Evolutionary conservation across 73 alveolate species (phyloP).

Genomic region (Paramecium biaurelia): DNA sequence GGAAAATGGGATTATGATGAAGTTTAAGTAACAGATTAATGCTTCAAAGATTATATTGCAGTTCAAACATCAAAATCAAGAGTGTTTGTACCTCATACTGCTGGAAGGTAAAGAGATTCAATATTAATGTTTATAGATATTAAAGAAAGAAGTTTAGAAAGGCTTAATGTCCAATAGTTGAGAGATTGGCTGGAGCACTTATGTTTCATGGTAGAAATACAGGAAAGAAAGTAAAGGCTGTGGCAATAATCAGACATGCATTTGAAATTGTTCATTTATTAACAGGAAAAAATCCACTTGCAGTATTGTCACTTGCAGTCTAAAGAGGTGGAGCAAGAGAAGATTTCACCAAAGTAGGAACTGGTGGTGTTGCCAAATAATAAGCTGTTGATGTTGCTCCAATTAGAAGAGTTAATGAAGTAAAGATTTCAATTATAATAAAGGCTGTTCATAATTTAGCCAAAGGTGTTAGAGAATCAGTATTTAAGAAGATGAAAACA

Average conservation of each 20-base stretch:
- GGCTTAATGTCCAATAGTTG: constrained; percentile 98
- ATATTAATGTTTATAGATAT: constrained; percentile 67
- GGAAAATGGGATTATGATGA: constrained; percentile 92
- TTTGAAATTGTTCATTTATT: constrained; percentile 95
- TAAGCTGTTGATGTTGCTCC: constrained; percentile 99
- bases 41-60: constrained; percentile 89
- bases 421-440: not conserved
- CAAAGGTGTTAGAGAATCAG: constrained; percentile 96
- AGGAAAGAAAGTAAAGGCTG: constrained; percentile 98
- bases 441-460: constrained; percentile 94
- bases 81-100: constrained; percentile 97
- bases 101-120: constrained; percentile 79
- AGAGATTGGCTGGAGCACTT: constrained; percentile 93
- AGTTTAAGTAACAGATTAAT: constrained; percentile 77
- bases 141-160: constrained; percentile 96
- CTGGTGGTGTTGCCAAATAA: constrained; percentile 99
- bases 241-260: constrained; percentile 97
- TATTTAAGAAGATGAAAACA: constrained; percentile 98
- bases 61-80: constrained; percentile 74
- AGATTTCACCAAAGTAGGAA: constrained; percentile 99
- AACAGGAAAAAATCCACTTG: constrained; percentile 97
- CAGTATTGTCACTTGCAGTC: constrained; percentile 94
- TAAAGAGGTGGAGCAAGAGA: constrained; percentile 99
- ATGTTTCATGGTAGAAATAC: constrained; percentile 99
- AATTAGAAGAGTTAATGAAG: constrained; percentile 96